Percentiles rank a stretch among this genome's conserved stretches.
Evolutionary conservation across 78 protist species (phyloP).

Genomic region (Chrysochromulina tobinii): DNA sequence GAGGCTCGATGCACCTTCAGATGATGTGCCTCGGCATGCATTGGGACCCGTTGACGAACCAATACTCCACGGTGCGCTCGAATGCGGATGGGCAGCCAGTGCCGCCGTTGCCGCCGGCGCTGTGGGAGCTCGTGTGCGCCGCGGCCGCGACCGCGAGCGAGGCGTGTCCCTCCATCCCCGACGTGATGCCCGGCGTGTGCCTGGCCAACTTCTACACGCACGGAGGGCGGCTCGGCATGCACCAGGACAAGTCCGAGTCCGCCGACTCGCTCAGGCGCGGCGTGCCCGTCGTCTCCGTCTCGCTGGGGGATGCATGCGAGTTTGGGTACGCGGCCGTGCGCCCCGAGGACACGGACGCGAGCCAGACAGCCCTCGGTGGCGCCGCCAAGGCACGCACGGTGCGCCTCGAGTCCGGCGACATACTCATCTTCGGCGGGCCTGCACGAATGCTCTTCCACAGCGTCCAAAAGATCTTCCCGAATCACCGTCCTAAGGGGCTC

Average conservation of each 20-base stretch:
- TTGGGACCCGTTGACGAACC: background rate
- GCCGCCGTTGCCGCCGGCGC: background rate
- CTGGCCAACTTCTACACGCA: constrained; percentile 29
- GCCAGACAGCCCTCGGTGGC: background rate
- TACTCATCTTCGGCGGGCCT: constrained; percentile 41
- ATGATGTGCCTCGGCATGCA: background rate
- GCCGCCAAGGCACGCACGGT: background rate
- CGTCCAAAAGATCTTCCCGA: background rate
- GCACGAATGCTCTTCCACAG: background rate
- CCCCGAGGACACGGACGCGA: background rate
- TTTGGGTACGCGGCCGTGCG: background rate
- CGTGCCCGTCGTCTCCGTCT: constrained; percentile 30
- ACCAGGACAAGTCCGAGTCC: constrained; percentile 11
- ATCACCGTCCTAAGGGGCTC: background rate
- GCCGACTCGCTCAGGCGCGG: background rate
- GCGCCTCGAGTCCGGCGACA: constrained; percentile 27
- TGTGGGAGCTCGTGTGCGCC: background rate
- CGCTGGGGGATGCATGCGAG: constrained; percentile 25
- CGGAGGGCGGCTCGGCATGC: background rate
- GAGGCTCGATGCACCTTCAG: no score
- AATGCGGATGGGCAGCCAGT: background rate
- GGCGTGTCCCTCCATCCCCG: background rate
- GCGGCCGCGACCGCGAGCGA: background rate
- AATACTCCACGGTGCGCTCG: background rate
- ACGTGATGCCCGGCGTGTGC: background rate